Evolutionary conservation across 1,139 yeast genomes (phyloP).

Genomic region (Pichia kudriavzevii): DNA sequence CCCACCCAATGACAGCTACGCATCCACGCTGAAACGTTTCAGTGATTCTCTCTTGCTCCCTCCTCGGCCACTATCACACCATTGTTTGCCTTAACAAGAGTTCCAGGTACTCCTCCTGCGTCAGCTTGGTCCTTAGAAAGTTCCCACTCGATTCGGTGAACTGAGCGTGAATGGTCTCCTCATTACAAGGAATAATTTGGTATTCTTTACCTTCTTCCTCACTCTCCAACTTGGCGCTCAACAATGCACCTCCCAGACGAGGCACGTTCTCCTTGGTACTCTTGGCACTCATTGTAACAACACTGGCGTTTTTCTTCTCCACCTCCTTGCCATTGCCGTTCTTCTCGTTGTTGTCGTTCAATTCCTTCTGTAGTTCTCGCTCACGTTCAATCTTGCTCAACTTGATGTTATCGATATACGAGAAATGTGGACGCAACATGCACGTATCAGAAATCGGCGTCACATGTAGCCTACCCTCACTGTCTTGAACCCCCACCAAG

Average conservation of each 20-base stretch:
- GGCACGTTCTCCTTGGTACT: constrained; percentile 51
- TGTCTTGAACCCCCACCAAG: constrained; percentile 14
- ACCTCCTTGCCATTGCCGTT: constrained; percentile 23
- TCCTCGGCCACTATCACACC: constrained; percentile 1
- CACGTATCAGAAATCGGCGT: constrained; percentile 61
- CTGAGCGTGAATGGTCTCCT: constrained; percentile 23
- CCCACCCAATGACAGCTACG: too few relatives aligned
- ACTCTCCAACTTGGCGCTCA: constrained; percentile 64
- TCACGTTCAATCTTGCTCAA: constrained; percentile 31
- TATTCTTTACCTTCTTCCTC: constrained; percentile 42
- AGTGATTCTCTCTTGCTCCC: background rate
- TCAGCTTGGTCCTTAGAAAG: constrained; percentile 28
- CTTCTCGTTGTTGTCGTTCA: constrained; percentile 22
- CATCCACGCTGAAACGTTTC: too few relatives aligned
- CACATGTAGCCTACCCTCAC: constrained; percentile 51
- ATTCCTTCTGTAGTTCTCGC: constrained; percentile 34
- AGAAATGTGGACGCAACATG: constrained; percentile 77
- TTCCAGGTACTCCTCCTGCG: constrained; percentile 29
- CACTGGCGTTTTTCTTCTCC: constrained; percentile 38
- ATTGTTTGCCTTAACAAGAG: constrained; percentile 20
- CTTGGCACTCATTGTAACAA: constrained; percentile 72
- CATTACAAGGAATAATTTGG: constrained; percentile 13
- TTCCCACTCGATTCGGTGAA: constrained; percentile 33
- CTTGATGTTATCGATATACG: constrained; percentile 53
- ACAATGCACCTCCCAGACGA: constrained; percentile 71